Percentiles rank a stretch among this genome's conserved stretches.
Evolutionary conservation across 2,329 filamentous ascomycete species (phyloP).

Genomic region (Hyphodiscus sp.): DNA sequence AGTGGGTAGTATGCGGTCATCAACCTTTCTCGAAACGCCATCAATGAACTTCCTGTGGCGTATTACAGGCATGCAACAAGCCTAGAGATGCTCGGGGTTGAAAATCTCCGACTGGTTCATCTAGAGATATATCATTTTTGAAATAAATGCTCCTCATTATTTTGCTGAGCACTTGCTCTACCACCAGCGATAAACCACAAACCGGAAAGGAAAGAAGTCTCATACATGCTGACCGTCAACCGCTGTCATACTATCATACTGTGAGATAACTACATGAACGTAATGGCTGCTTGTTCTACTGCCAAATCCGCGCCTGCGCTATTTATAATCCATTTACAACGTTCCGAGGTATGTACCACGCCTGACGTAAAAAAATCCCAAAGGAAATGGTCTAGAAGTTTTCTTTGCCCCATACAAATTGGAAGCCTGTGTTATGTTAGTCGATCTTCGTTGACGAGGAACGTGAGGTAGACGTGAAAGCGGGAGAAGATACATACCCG

Average conservation of each 20-base stretch:
- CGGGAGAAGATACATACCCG: slow-evolving; percentile 49
- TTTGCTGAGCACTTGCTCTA: no score
- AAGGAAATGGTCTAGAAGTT: slow-evolving; percentile 36
- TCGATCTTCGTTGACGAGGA: slow-evolving; percentile 6
- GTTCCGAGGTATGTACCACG: background rate
- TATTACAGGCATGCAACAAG: no score
- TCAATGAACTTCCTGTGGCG: no score
- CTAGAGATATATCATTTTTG: no score
- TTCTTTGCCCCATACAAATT: slow-evolving; percentile 40
- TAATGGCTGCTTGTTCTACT: background rate
- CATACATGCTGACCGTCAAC: background rate
- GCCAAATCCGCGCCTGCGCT: background rate
- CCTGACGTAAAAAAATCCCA: background rate
- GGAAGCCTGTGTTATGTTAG: slow-evolving; percentile 20
- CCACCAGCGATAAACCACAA: background rate
- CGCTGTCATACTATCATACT: background rate
- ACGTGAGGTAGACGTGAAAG: background rate
- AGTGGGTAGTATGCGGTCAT: no score
- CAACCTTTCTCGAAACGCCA: no score
- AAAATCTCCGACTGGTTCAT: no score
- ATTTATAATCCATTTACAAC: background rate
- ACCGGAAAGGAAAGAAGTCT: background rate
- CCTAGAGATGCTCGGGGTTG: no score
- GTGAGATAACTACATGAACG: background rate
- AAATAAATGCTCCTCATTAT: no score